A percentile compares a stretch with the other conserved stretches of the same genome.
Evolutionary conservation across 2,329 filamentous ascomycete genomes (phyloP).

Genomic region (Tolypocladium tropicale): DNA sequence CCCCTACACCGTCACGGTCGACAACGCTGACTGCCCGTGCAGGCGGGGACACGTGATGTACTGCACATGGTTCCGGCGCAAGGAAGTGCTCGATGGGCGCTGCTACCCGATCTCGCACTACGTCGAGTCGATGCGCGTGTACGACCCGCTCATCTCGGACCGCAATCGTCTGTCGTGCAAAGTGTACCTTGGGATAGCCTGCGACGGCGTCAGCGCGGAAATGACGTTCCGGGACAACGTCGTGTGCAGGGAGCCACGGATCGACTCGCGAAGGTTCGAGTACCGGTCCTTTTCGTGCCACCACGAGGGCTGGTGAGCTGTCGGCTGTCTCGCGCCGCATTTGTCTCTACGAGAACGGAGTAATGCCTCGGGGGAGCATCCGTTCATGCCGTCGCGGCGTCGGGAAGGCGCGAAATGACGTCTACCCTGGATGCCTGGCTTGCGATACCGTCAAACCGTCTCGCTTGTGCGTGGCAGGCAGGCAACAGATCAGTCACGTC

Average conservation of each 20-base stretch:
- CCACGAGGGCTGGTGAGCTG: neutral
- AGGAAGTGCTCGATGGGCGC: neutral
- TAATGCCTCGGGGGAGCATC: too few relatives aligned
- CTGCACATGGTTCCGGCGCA: neutral
- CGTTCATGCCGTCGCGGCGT: too few relatives aligned
- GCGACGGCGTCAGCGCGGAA: neutral
- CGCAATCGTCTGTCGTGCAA: neutral
- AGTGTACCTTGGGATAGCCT: neutral
- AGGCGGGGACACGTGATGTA: neutral
- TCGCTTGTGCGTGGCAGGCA: too few relatives aligned
- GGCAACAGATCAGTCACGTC: neutral
- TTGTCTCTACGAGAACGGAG: too few relatives aligned
- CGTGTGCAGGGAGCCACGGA: neutral
- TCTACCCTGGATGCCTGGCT: neutral
- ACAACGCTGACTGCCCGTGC: neutral
- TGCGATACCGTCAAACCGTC: too few relatives aligned
- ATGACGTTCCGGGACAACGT: neutral
- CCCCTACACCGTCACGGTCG: neutral
- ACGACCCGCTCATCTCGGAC: neutral
- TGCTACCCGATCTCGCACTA: neutral
- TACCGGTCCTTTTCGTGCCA: neutral
- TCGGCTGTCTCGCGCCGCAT: too few relatives aligned
- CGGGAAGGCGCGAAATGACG: too few relatives aligned
- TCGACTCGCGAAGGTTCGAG: neutral
- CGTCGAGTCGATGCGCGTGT: neutral